Evolutionary conservation across 2,329 filamentous ascomycete species (phyloP).

Genomic region (Rutstroemia sp.): DNA sequence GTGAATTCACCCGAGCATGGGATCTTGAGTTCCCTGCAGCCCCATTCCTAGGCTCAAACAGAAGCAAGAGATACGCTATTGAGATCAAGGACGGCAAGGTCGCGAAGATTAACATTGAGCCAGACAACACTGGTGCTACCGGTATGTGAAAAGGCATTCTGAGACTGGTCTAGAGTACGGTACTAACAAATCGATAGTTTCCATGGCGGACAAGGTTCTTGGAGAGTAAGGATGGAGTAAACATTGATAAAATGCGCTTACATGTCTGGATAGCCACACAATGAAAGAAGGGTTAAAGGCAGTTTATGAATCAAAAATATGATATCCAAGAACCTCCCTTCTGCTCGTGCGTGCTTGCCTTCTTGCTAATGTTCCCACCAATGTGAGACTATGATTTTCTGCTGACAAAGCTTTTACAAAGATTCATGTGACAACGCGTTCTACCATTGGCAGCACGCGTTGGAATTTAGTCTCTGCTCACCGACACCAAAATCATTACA

Average conservation of each 20-base stretch:
- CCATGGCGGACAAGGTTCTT: constrained; percentile 23
- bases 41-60: constrained; percentile 70
- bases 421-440: too few relatives aligned
- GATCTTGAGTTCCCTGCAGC: constrained; percentile 75
- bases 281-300: not conserved
- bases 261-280: not conserved
- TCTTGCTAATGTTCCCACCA: too few relatives aligned
- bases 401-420: not conserved
- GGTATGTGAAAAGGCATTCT: not conserved
- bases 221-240: constrained; percentile 12
- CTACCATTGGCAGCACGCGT: too few relatives aligned
- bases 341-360: too few relatives aligned
- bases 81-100: constrained; percentile 80
- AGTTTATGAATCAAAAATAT: not conserved
- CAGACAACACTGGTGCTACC: constrained; percentile 75
- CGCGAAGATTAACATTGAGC: constrained; percentile 74
- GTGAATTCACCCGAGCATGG: constrained; percentile 73
- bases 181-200: constrained; percentile 26
- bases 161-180: too few relatives aligned
- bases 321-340: not conserved
- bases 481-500: too few relatives aligned
- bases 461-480: too few relatives aligned
- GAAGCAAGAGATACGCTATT: constrained; percentile 84
- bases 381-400: too few relatives aligned
- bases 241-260: not conserved